Conservation (phyloP, 345 rosid genomes). For the Boechera stricta region DNA sequence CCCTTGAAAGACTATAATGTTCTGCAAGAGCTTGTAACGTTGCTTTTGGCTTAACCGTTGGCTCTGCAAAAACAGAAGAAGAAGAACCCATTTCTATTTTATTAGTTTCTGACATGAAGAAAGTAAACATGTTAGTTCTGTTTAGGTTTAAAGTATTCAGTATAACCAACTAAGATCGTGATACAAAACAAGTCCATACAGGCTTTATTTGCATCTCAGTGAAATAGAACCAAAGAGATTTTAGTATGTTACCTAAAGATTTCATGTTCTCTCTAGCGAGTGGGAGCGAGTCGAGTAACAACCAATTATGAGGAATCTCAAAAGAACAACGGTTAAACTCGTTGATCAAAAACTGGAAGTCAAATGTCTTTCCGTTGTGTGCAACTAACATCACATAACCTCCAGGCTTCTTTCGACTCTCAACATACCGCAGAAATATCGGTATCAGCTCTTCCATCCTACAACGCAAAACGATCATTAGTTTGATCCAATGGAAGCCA, state of each 20-base stretch:
- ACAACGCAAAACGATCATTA: constrained; percentile 26
- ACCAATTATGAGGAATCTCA: constrained; percentile 76
- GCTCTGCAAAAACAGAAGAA: constrained; percentile 43
- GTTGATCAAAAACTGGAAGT: constrained; percentile 69
- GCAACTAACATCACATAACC: constrained; percentile 73
- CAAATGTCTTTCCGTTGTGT: constrained; percentile 82
- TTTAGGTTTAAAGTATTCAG: not conserved
- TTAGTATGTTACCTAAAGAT: constrained; percentile 54
- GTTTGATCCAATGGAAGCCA: constrained; percentile 29
- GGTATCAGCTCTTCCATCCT: constrained; percentile 93
- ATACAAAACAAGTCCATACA: not conserved
- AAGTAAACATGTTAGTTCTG: not conserved
- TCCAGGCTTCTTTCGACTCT: constrained; percentile 79
- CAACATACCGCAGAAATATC: constrained; percentile 61
- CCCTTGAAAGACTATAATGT: constrained; percentile 48
- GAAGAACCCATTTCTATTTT: constrained; percentile 15
- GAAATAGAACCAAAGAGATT: constrained; percentile 8
- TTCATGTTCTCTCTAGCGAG: constrained; percentile 70
- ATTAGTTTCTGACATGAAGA: not conserved
- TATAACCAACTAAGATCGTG: not conserved
- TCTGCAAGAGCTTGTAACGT: constrained; percentile 59
- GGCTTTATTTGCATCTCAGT: not conserved
- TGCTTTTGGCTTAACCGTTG: constrained; percentile 41
- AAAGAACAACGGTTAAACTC: constrained; percentile 73
- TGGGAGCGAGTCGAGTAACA: constrained; percentile 68